Conservation (phyloP, 2,329 filamentous ascomycete genomes). For the Westerdykella sp. region DNA sequence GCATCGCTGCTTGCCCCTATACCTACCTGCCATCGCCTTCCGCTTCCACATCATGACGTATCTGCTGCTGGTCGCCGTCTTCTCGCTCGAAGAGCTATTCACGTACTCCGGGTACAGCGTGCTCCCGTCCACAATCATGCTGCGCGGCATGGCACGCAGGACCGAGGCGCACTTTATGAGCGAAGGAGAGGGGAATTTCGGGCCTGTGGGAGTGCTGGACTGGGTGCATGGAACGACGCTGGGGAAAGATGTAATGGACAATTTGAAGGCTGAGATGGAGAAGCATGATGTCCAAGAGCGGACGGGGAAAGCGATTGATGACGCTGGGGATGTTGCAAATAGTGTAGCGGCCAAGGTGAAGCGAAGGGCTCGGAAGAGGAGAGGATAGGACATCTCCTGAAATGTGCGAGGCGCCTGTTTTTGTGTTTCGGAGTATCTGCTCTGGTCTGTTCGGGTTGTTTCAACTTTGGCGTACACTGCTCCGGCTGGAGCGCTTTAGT, state of each 20-base stretch:
- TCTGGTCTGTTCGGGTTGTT: too few relatives aligned
- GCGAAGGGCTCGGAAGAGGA: constrained; percentile 23
- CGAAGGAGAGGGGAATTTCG: constrained; percentile 54
- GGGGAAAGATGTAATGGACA: constrained; percentile 53
- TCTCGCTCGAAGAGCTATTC: constrained; percentile 61
- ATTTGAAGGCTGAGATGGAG: constrained; percentile 51
- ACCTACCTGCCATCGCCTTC: constrained; percentile 58
- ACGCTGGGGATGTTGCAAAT: constrained; percentile 26
- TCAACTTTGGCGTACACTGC: too few relatives aligned
- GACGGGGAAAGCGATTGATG: constrained; percentile 32
- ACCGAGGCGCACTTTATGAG: constrained; percentile 55
- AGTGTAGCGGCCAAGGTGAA: constrained; percentile 25
- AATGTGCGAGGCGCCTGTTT: too few relatives aligned
- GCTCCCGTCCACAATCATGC: constrained; percentile 52
- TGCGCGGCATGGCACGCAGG: constrained; percentile 52
- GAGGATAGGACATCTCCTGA: constrained; percentile 5
- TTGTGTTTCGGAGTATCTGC: too few relatives aligned
- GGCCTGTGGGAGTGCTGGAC: constrained; percentile 53
- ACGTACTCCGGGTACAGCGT: constrained; percentile 62
- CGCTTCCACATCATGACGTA: constrained; percentile 69
- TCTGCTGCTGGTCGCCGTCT: constrained; percentile 56
- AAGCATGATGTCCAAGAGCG: constrained; percentile 48
- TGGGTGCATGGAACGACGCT: constrained; percentile 34
- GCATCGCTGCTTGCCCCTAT: constrained; percentile 58
- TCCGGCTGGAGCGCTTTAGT: too few relatives aligned